These are phyloP conservation scores for Cardamine chenopodiifolia DNA, from an alignment of 345 rosid genomes.

Conservation along the genomic window DNA sequence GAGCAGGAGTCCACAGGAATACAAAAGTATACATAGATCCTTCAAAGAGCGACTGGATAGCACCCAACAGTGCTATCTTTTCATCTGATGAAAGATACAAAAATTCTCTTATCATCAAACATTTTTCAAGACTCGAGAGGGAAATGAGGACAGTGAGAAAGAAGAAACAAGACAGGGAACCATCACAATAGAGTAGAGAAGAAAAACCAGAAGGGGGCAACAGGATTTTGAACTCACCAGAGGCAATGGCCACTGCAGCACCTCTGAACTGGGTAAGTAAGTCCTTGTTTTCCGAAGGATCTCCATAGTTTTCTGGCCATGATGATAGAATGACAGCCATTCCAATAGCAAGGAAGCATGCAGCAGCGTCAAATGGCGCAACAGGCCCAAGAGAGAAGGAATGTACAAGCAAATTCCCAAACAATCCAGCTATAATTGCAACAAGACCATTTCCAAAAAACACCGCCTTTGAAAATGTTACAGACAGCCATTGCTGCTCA, in stretches of 20 bases:
- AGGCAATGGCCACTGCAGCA: slow-evolving; percentile 95
- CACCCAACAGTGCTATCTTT: slow-evolving; percentile 93
- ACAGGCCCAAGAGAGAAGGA: slow-evolving; percentile 87
- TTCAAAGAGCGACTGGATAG: slow-evolving; percentile 96
- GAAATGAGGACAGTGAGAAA: neutral
- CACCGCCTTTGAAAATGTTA: slow-evolving; percentile 94
- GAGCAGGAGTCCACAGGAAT: slow-evolving; percentile 98
- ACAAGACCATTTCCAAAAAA: slow-evolving; percentile 97
- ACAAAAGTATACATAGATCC: slow-evolving; percentile 99
- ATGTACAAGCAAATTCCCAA: slow-evolving; percentile 86
- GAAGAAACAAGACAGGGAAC: neutral
- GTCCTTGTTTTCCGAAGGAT: slow-evolving; percentile 87
- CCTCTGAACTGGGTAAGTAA: slow-evolving; percentile 89
- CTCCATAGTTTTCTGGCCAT: slow-evolving; percentile 96
- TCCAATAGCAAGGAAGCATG: slow-evolving; percentile 93
- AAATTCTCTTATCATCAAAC: slow-evolving; percentile 6
- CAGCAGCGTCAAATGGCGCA: slow-evolving; percentile 97
- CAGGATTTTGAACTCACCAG: slow-evolving; percentile 52
- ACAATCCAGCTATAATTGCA: slow-evolving; percentile 86
- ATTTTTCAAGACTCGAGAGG: slow-evolving; percentile 17
- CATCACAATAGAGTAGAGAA: neutral
- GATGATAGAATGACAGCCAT: slow-evolving; percentile 87
- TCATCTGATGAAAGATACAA: slow-evolving; percentile 60
- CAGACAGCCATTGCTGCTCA: slow-evolving; percentile 90
- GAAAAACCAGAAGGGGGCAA: neutral